These are phyloP conservation scores for Amoebophrya sp. DNA, from an alignment of 169 alveolate genomes.

Conservation along the genomic window DNA sequence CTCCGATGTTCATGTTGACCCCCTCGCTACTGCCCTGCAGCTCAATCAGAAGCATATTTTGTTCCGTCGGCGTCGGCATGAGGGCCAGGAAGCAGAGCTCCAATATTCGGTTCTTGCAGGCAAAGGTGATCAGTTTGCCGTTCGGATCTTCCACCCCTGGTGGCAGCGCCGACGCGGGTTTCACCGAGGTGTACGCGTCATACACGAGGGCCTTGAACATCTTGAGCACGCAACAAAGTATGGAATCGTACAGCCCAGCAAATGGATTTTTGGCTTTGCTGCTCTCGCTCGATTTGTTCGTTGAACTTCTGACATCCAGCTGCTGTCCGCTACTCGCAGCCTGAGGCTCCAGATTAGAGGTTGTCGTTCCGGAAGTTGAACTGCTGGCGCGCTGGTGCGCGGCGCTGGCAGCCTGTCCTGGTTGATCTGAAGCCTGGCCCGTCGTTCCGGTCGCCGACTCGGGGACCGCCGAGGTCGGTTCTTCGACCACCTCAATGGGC, in stretches of 20 bases:
- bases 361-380: too few relatives aligned
- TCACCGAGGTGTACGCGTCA: neutral
- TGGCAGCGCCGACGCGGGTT: neutral
- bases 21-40: neutral
- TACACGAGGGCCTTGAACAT: neutral
- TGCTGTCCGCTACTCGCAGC: neutral
- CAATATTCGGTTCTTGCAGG: neutral
- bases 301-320: neutral
- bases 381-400: too few relatives aligned
- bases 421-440: too few relatives aligned
- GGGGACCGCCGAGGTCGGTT: neutral
- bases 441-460: too few relatives aligned
- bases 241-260: neutral
- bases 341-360: too few relatives aligned
- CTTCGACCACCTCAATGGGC: neutral
- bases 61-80: neutral
- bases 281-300: neutral
- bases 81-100: conserved; percentile 21
- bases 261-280: too few relatives aligned
- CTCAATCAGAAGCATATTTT: neutral
- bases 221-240: neutral
- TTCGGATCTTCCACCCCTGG: neutral
- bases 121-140: conserved; percentile 2
- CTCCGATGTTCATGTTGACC: neutral
- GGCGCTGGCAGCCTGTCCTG: too few relatives aligned